Base-by-base conservation (phyloP, 495 filamentous ascomycete genomes). In the Pyronema domesticum region DNA sequence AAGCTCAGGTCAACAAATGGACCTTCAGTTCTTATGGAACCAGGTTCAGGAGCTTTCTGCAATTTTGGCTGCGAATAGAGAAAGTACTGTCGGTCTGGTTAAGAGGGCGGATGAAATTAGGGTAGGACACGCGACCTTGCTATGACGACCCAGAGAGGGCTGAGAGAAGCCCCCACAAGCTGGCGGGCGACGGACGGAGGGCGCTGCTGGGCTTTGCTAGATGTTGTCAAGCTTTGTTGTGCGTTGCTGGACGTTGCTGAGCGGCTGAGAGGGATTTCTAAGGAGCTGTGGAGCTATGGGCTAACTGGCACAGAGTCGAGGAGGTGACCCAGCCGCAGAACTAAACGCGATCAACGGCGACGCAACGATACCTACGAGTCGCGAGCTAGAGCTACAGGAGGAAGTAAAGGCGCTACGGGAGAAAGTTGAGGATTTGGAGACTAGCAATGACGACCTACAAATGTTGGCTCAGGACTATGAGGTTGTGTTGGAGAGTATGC, bases 1-100 rank as follows among this genome's bases (percentile, higher is more conserved):
- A 64, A 73, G 73, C 59, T 77, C 79, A 10, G 80, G 80, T n/a
- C 78, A 82, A 53, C 79, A 83, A 67, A 80, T 80, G 70, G 80
- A 84, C 59, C 73, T 83, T 56, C 80, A 82, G 58, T 75, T 81
- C 56, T 70, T 84, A 4, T 83, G 80, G 63, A 73, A 79, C 37
- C 78, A 81, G 68, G 76, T 84, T 33, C 67, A 81, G 54, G 78
- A 83, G 62, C 65, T 84, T 62, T 79, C 76, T 52, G 73, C 76
- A 42, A 71, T 81, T n/a, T 67, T 83, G 45, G 78, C 76, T 55
- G 74, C 79, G 54, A 84, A 83, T 60, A 72, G 80, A 10, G 79
- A 81, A 53, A 74, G 76, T 53, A 79, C 80, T 35, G 72, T 72
- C 53, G 75, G 71, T 13, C 74, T 84, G 48, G 76, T 82, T 10